Conservation (phyloP, 495 filamentous ascomycete species). For the Lineolata rhizophorae region DNA sequence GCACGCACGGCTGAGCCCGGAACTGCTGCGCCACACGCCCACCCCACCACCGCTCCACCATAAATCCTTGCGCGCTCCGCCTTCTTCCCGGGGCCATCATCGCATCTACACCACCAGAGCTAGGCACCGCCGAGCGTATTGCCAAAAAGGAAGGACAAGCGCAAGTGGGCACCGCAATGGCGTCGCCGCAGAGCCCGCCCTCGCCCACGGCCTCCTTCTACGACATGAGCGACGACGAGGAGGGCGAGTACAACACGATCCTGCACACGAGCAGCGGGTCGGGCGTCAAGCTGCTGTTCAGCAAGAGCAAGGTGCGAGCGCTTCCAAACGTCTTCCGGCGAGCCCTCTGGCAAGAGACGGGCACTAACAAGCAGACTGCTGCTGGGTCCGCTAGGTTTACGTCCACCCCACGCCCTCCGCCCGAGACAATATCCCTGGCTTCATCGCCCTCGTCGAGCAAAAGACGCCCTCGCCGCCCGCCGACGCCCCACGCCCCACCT, state of each 20-base stretch:
- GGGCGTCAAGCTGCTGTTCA: slow-evolving; percentile 88
- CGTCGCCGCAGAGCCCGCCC: slow-evolving; percentile 18
- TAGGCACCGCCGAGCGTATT: too few relatives aligned
- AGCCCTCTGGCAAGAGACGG: not conserved
- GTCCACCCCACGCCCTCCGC: slow-evolving; percentile 87
- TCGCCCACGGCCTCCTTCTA: slow-evolving; percentile 87
- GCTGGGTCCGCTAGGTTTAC: slow-evolving; percentile 77
- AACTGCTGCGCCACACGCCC: too few relatives aligned
- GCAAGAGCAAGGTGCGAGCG: slow-evolving; percentile 67
- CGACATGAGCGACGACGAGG: slow-evolving; percentile 90
- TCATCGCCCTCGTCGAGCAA: slow-evolving; percentile 84
- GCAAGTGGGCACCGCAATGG: too few relatives aligned
- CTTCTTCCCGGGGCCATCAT: too few relatives aligned
- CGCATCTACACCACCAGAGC: too few relatives aligned
- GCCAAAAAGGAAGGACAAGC: too few relatives aligned
- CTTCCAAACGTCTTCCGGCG: not conserved
- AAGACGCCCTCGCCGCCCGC: slow-evolving; percentile 28
- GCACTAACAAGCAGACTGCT: too few relatives aligned
- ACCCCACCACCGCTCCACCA: too few relatives aligned
- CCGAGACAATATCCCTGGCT: slow-evolving; percentile 93
- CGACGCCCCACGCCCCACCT: slow-evolving; percentile 18
- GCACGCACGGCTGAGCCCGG: too few relatives aligned
- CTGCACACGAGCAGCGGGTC: slow-evolving; percentile 56
- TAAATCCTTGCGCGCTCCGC: too few relatives aligned
- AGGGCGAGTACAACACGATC: slow-evolving; percentile 89